Percentiles rank a stretch among this genome's conserved stretches.
Conservation (phyloP, 164 flowering plant genomes). For the Chimonanthus praecox region DNA sequence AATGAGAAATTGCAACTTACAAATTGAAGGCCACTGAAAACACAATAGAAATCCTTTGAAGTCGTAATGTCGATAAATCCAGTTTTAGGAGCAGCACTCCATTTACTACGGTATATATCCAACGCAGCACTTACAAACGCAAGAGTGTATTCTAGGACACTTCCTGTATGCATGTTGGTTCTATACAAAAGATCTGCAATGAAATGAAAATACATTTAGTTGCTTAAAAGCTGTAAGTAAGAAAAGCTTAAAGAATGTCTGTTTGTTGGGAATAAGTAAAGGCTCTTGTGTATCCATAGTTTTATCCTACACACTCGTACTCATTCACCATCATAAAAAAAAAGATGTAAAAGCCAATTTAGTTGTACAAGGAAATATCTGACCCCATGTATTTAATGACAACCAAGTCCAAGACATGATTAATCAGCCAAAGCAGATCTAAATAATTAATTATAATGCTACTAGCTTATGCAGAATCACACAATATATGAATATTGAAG, state of each 20-base stretch:
- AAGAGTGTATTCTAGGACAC: slow-evolving; percentile 91
- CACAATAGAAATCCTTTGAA: slow-evolving; percentile 90
- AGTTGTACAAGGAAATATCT: neutral
- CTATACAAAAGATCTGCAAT: slow-evolving; percentile 83
- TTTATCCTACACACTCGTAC: no score
- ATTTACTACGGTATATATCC: slow-evolving; percentile 80
- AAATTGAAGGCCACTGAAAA: slow-evolving; percentile 93
- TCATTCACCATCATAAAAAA: no score
- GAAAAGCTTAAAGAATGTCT: neutral
- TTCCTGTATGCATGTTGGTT: slow-evolving; percentile 83
- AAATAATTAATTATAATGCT: no score
- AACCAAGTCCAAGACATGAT: neutral
- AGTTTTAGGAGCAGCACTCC: slow-evolving; percentile 93
- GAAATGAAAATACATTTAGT: neutral
- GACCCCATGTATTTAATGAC: neutral
- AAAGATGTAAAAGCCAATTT: neutral
- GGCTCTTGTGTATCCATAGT: no score
- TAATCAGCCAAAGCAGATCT: neutral
- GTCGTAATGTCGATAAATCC: slow-evolving; percentile 97
- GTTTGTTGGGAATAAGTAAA: neutral
- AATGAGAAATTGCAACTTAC: slow-evolving; percentile 35
- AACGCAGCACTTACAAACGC: slow-evolving; percentile 95
- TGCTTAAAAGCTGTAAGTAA: neutral
- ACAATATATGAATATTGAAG: no score
- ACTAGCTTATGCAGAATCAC: no score